Evolutionary conservation across 257 asterid species (phyloP).

Genomic region (Lavandula angustifolia): DNA sequence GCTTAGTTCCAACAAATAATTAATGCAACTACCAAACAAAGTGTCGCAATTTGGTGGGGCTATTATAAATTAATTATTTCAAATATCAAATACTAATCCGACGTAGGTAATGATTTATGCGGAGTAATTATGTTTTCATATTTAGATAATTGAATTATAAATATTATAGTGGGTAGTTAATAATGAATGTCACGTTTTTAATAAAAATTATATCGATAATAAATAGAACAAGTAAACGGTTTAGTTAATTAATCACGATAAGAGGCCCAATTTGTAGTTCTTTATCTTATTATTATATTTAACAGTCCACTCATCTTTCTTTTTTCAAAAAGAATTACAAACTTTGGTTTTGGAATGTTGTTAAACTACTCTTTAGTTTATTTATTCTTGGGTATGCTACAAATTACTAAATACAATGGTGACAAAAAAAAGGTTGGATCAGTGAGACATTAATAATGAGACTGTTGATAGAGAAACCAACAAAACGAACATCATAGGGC

Average conservation of each 20-base stretch:
- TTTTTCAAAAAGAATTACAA: no score
- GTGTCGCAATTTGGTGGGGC: not conserved
- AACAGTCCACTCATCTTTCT: no score
- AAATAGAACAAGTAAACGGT: not conserved
- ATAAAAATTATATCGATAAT: not conserved
- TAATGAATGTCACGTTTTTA: conserved; percentile 8
- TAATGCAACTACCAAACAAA: not conserved
- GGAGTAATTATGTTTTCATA: not conserved
- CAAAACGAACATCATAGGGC: not conserved
- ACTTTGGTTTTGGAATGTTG: no score
- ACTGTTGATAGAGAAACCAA: no score
- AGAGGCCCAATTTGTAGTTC: not conserved
- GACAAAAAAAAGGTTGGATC: no score
- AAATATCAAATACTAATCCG: conserved; percentile 7
- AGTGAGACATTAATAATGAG: no score
- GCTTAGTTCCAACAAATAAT: not conserved
- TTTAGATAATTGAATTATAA: not conserved
- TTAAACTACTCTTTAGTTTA: no score
- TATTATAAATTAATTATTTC: not conserved
- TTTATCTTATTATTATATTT: no score
- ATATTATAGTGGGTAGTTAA: not conserved
- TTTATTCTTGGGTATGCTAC: no score
- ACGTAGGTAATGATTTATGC: not conserved
- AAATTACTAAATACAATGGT: no score
- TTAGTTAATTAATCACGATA: not conserved